Base-by-base conservation (phyloP, 139 green algal species). In the Coccomyxa sp. region DNA sequence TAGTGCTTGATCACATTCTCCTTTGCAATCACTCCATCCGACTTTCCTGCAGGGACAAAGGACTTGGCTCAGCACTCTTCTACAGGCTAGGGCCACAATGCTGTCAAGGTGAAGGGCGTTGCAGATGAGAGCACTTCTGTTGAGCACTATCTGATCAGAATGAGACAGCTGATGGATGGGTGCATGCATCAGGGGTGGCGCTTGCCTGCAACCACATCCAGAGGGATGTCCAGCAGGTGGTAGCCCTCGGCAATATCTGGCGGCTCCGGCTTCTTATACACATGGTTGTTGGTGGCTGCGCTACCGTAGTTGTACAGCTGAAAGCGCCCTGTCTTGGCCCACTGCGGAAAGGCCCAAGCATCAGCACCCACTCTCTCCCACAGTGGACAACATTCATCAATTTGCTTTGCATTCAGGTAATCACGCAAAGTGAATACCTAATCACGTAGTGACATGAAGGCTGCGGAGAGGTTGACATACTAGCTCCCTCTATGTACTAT, bases 301-400 rank as follows among this genome's bases (percentile, higher is more conserved):
- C 44, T 89, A 77, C 92, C 92, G 74, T 97, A 95, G 83, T 98
- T 94, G 76, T 90, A 98, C 80, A 98, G 76, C 36, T 82, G 80
- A 82, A 98, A 98, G 8, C 76, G 40, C 5, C 79, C 73, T 34
- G 78, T 81, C 0, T 50, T 40, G 34, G 82, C 80, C 77, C 89
- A 82, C 89, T 95, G 91, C 74, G 14, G 24, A 64, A 18, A 6
- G 18, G 5, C 50, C 50, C 50, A 64, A 18, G 18, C 50, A 31
- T 64, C 50, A 64, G 50, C 50, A 18, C 50, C 50, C 50, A n/a
- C n/a, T n/a, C n/a, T n/a, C n/a, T n/a, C n/a, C n/a, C n/a, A n/a
- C n/a, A n/a, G n/a, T n/a, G n/a, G n/a, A n/a, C n/a, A n/a, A n/a
- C n/a, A n/a, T n/a, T n/a, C n/a, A n/a, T n/a, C n/a, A n/a, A n/a